A percentile compares a stretch with the other conserved stretches of the same genome.
Conservation (phyloP, 2,329 filamentous ascomycete species). For the Camillea tinctor region DNA sequence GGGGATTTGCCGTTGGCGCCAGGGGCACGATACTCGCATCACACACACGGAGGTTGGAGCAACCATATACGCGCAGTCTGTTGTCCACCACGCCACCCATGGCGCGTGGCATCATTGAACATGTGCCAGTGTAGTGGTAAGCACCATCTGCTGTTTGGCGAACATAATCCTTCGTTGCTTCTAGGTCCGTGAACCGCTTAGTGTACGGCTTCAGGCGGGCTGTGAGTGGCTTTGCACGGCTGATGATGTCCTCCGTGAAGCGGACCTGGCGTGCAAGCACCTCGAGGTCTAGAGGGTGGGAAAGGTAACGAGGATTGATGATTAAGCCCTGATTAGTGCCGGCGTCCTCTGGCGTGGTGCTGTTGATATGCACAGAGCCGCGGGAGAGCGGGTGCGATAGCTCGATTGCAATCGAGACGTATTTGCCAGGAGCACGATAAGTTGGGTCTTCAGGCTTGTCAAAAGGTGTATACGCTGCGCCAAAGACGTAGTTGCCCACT, state of each 20-base stretch:
- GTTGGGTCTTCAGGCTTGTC: not conserved
- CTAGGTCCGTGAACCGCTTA: not conserved
- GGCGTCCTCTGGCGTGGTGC: not conserved
- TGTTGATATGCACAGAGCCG: slow-evolving; percentile 18
- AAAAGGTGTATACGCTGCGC: slow-evolving; percentile 4
- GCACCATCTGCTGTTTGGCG: not conserved
- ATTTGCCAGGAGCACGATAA: slow-evolving; percentile 5
- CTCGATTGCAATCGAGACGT: slow-evolving; percentile 7
- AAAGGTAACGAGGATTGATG: slow-evolving; percentile 13
- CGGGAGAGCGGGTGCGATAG: slow-evolving; percentile 19
- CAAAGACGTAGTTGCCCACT: slow-evolving; percentile 6
- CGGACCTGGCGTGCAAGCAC: slow-evolving; percentile 9
- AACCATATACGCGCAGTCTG: slow-evolving; percentile 4
- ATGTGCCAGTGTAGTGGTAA: slow-evolving; percentile 8
- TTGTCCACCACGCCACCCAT: slow-evolving; percentile 6
- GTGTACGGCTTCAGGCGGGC: not conserved
- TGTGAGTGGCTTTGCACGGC: not conserved
- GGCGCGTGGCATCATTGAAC: slow-evolving; percentile 9
- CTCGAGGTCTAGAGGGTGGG: slow-evolving; percentile 13
- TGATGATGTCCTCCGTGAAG: slow-evolving; percentile 3
- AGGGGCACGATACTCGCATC: slow-evolving; percentile 10
- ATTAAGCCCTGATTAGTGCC: not conserved
- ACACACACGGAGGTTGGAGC: slow-evolving; percentile 4
- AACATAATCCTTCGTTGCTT: slow-evolving; percentile 5
- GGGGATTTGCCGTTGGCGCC: slow-evolving; percentile 3